Percentiles rank a stretch among this genome's conserved stretches.
These are phyloP conservation scores for Zea luxurians DNA, from an alignment of 176 grass and related monocot genomes.

Conservation along the genomic window DNA sequence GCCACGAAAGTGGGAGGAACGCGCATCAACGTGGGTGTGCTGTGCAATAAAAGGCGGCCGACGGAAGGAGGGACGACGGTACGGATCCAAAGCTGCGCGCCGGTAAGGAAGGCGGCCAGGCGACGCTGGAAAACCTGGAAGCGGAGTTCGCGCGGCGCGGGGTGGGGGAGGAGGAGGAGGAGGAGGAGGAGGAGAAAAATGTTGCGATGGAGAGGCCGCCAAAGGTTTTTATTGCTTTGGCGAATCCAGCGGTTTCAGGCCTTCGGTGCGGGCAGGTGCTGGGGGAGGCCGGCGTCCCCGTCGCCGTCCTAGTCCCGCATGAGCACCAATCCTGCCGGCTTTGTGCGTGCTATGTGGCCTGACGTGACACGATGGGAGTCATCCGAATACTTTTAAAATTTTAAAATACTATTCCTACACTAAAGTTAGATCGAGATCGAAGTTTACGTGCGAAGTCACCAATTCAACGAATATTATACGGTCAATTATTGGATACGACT, in stretches of 20 bases:
- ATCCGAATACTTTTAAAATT: no score
- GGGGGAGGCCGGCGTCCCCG: neutral
- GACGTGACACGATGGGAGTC: neutral
- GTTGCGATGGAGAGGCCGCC: slow-evolving; percentile 12
- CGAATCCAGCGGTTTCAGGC: slow-evolving; percentile 10
- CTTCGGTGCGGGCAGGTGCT: neutral
- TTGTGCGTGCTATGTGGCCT: neutral
- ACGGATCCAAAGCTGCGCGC: neutral
- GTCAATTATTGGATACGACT: slow-evolving; percentile 37
- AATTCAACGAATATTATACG: slow-evolving; percentile 7
- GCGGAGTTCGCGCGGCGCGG: neutral
- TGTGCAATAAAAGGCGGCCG: neutral
- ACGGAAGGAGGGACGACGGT: neutral
- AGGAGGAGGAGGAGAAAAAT: neutral
- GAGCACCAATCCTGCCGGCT: neutral
- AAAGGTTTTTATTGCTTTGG: slow-evolving; percentile 10
- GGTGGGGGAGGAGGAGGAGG: neutral
- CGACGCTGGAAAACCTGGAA: neutral
- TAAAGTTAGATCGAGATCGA: neutral
- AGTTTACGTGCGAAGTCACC: neutral
- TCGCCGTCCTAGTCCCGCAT: neutral
- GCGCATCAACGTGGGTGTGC: neutral
- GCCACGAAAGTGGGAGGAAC: slow-evolving; percentile 17
- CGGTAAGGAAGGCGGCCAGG: neutral
- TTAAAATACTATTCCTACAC: neutral